Evolutionary conservation across 2,329 filamentous ascomycete genomes (phyloP).

Genomic region (Penicillium sp.): DNA sequence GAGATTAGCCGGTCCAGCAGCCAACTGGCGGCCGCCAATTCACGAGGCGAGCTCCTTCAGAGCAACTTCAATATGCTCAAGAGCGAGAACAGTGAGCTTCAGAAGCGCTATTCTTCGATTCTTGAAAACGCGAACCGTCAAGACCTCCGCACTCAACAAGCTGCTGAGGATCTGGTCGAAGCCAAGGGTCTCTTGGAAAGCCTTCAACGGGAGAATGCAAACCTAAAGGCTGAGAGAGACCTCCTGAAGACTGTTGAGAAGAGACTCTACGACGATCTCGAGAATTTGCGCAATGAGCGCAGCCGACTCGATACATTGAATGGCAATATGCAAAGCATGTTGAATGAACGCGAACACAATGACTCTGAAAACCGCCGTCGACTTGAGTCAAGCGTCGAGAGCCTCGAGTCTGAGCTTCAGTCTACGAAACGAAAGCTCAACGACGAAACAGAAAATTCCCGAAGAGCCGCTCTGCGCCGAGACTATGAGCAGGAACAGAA

Average conservation of each 20-base stretch:
- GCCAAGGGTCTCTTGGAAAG: conserved; percentile 80
- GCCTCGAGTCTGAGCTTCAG: conserved; percentile 76
- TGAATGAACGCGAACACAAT: conserved; percentile 86
- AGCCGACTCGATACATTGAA: conserved; percentile 81
- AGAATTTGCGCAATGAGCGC: conserved; percentile 81
- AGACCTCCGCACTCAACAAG: conserved; percentile 86
- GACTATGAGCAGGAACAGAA: conserved; percentile 88
- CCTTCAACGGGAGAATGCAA: conserved; percentile 86
- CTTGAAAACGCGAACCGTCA: conserved; percentile 87
- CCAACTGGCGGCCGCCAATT: conserved; percentile 78
- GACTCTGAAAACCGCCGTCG: conserved; percentile 82
- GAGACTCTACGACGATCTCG: conserved; percentile 85
- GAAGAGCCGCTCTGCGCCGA: conserved; percentile 79
- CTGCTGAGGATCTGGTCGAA: conserved; percentile 90
- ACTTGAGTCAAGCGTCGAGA: conserved; percentile 76
- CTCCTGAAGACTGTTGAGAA: conserved; percentile 94
- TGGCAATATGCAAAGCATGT: conserved; percentile 80
- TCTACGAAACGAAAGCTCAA: conserved; percentile 81
- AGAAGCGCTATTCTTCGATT: conserved; percentile 76
- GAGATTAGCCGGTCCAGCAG: conserved; percentile 80
- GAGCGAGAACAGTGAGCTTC: conserved; percentile 81
- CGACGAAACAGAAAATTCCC: conserved; percentile 80
- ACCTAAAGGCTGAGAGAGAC: conserved; percentile 92
- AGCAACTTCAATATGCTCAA: conserved; percentile 84
- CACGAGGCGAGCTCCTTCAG: conserved; percentile 87